Base-by-base conservation (phyloP, 805 yeast genomes). In the Clavispora santaluciae region DNA sequence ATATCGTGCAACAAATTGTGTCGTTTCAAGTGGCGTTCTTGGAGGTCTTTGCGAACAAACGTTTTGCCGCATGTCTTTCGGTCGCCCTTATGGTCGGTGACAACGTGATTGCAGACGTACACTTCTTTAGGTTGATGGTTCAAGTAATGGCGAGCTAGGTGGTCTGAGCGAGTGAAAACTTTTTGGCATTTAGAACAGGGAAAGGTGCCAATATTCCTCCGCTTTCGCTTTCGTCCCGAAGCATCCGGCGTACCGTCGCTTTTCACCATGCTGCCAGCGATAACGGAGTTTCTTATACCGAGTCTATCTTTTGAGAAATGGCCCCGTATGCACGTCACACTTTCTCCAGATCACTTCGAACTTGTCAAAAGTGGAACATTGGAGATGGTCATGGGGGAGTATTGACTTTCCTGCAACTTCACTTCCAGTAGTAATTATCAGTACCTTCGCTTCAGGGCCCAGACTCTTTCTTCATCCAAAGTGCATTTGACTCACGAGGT, bases 31-130 rank as follows among this genome's bases (percentile, higher is more conserved):
- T 70, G 74, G 23, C 73, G 43, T 29, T 68, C 73, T 21, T 71
- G 64, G 34, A 81, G 59, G 54, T 81, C 88, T 41, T 68, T 72
- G 30, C 88, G 60, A 0, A 81, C 87, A 64, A 81, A 81, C 0
- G 81, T 75, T 56, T 78, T 79, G 1, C 69, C 64, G 54, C 88
- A 81, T 3, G 63, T 61, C 9, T 70, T 63, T 57, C 67, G 67
- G 21, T 41, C 45, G 3, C 71, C 71, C 15, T 56, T 60, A 22
- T 50, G 53, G 29, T 54, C 76, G 67, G 47, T 81, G 41, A 63
- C 64, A 55, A 49, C 60, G 44, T 54, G 79, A 71, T 58, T 84
- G 55, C 88, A 81, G 20, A 64, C 65, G 53, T 70, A 80, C 9
- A 81, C 77, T 39, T 73, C 74, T 35, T 64, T 69, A 3, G 75